Conservation (phyloP, 129 eudicot species). For the Flaveria brownii region DNA sequence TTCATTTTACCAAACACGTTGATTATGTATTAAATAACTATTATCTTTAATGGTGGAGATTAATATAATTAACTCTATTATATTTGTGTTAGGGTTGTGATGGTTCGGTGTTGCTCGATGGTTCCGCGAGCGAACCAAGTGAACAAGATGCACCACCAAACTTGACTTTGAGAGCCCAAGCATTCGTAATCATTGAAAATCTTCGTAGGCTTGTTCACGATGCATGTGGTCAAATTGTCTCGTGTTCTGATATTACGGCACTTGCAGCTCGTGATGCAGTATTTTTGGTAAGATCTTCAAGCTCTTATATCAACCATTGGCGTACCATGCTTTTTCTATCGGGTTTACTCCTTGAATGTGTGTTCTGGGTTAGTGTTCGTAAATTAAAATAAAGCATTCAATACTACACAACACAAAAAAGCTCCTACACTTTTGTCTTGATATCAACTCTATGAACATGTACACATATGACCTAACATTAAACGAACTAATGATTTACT, state of each 20-base stretch:
- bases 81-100: constrained; percentile 52
- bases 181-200: constrained; percentile 47
- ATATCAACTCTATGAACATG: too few species aligned
- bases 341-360: too few species aligned
- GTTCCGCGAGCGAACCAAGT: constrained; percentile 63
- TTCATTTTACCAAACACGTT: too few species aligned
- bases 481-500: too few species aligned
- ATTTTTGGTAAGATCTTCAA: constrained; percentile 35
- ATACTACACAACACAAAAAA: too few species aligned
- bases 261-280: constrained; percentile 63
- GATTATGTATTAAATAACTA: too few species aligned
- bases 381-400: too few species aligned
- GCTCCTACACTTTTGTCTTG: too few species aligned
- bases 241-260: constrained; percentile 55
- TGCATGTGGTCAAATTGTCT: constrained; percentile 42
- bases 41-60: not conserved
- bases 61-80: not conserved
- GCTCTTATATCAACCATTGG: not conserved
- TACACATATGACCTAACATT: too few species aligned
- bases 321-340: too few species aligned
- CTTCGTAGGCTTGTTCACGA: constrained; percentile 43
- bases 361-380: too few species aligned
- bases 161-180: constrained; percentile 51
- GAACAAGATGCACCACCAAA: constrained; percentile 63
- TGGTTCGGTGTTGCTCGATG: constrained; percentile 57